Evolutionary conservation across 208 protist species (phyloP).

Genomic region (Leishmania tropica): DNA sequence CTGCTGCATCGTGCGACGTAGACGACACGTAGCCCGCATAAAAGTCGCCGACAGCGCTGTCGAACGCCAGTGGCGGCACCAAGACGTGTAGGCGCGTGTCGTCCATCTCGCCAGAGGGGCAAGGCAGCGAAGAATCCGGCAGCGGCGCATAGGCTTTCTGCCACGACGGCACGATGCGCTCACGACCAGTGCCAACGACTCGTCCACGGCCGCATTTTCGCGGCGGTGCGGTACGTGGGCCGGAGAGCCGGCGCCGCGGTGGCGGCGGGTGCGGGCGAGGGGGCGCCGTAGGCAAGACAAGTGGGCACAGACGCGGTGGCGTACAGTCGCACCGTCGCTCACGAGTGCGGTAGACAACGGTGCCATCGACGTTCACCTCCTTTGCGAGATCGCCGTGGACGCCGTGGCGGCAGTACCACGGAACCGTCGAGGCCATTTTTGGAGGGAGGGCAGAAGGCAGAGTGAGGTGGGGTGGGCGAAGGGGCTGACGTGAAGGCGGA

Average conservation of each 20-base stretch:
- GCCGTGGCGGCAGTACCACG: slow-evolving; percentile 52
- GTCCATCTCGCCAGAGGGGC: not conserved
- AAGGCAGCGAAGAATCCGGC: not conserved
- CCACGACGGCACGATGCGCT: not conserved
- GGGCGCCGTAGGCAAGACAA: not conserved
- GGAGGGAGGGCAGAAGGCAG: not conserved
- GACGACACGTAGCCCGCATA: slow-evolving; percentile 11
- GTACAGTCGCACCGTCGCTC: slow-evolving; percentile 47
- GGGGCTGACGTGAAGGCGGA: not conserved
- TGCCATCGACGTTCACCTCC: slow-evolving; percentile 46
- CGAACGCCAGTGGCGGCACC: slow-evolving; percentile 4
- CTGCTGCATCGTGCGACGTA: not conserved
- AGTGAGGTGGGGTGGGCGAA: not conserved
- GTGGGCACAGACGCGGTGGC: slow-evolving; percentile 12
- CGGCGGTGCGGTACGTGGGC: not conserved
- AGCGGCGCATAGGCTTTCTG: not conserved
- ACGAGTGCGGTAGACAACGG: slow-evolving; percentile 36
- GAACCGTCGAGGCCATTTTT: slow-evolving; percentile 15
- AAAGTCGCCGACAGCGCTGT: slow-evolving; percentile 4
- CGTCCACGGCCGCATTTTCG: not conserved
- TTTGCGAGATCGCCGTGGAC: slow-evolving; percentile 40
- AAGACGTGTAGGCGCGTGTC: not conserved
- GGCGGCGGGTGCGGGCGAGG: not conserved
- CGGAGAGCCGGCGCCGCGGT: not conserved
- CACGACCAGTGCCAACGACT: not conserved